Base-by-base conservation (phyloP, 352 stramenopile genomes). In the Phytopythium chamaehyphon region DNA sequence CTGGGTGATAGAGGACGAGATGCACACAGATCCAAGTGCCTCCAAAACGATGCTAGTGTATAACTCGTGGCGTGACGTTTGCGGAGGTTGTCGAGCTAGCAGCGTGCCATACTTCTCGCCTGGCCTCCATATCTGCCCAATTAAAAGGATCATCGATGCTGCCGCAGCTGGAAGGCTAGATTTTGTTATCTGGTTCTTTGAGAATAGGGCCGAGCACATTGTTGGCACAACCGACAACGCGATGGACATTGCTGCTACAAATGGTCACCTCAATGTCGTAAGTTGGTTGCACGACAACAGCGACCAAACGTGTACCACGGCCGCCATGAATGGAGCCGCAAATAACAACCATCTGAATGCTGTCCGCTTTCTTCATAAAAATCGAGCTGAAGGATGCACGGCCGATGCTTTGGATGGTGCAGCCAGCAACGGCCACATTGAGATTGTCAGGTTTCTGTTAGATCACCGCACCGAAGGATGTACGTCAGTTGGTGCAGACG, bases 371-470 rank as follows among this genome's bases (percentile, higher is more conserved):
- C 24, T 68, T 8, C 31, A 55, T 26, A 47, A 68, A 5, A 26
- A 64, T 28, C 71, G n/a, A n/a, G n/a, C n/a, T n/a, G n/a, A n/a
- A n/a, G n/a, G n/a, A n/a, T n/a, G n/a, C n/a, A n/a, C n/a, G 28
- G 67, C 55, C 1, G 55, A 65, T 38, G 71, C 71, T 15, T 76
- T 81, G 67, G 71, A 81, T 38, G 45, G 53, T 16, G 67, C 71
- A 15, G 64, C 67, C n/a, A 40, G 39, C 19, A 58, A 70, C n/a
- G 49, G 50, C 31, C 52, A 51, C 19, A 21, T 70, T 5, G 40
- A 51, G 10, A 45, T 66, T n/a, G 57, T 77, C 7, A 11, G 54
- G 47, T 78, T 60, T 38, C 51, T 82, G 38, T 62, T 73, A 48
- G 39, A 42, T 47, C n/a, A 76, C 36, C 54, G 61, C 14, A 52